Conservation (phyloP, 2,329 filamentous ascomycete species). For the Neofusicoccum sp. region DNA sequence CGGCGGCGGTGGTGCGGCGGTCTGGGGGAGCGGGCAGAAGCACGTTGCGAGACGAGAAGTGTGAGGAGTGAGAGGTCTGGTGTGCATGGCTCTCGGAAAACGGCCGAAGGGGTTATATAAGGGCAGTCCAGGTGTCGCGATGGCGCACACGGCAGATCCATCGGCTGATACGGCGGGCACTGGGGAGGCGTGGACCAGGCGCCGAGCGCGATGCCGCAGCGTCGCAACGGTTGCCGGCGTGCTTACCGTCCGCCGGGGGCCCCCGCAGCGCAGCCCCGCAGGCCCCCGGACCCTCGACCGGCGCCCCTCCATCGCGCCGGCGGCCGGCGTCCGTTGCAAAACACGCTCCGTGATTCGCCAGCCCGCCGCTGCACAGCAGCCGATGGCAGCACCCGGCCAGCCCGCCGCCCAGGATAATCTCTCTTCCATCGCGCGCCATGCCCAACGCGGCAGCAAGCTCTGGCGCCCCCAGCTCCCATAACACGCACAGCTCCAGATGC, state of each 20-base stretch:
- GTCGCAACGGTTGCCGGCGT: conserved; percentile 3
- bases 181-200: background rate
- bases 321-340: conserved; percentile 4
- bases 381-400: conserved; percentile 11
- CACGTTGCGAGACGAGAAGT: background rate
- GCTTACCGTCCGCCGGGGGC: conserved; percentile 1
- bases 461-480: background rate
- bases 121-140: background rate
- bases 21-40: too few species aligned
- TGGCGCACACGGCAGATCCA: conserved; percentile 15
- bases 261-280: conserved; percentile 13
- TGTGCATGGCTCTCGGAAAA: background rate
- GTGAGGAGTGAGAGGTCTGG: background rate
- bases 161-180: conserved; percentile 12
- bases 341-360: background rate
- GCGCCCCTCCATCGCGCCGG: background rate
- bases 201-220: too few species aligned
- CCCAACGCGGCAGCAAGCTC: conserved; percentile 8
- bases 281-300: background rate
- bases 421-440: conserved; percentile 2
- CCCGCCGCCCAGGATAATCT: conserved; percentile 7
- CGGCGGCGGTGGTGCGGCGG: background rate
- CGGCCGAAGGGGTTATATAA: conserved; percentile 8
- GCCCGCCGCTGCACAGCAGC: background rate
- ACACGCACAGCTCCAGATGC: conserved; percentile 6